Conservation (phyloP, 306 rosid species). For the Quercus agrifolia region DNA sequence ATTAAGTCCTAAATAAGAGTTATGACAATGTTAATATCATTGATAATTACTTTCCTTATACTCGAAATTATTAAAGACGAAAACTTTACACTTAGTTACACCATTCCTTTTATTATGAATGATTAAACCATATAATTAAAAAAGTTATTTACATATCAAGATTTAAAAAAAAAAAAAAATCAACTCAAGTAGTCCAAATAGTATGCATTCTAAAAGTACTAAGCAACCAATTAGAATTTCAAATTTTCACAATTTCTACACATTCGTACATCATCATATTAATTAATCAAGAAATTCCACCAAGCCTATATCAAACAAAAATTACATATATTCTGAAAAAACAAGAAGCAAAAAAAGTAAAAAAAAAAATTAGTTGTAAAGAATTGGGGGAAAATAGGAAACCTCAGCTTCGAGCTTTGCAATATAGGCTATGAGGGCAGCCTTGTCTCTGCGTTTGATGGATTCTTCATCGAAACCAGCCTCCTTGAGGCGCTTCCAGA, state of each 20-base stretch:
- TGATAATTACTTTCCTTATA: neutral
- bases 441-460: conserved; percentile 73
- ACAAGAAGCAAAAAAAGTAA: neutral
- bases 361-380: neutral
- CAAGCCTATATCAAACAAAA: neutral
- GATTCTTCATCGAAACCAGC: conserved; percentile 94
- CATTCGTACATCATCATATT: neutral
- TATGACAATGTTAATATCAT: neutral
- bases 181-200: neutral
- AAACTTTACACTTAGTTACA: neutral
- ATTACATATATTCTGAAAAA: neutral
- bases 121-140: neutral
- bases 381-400: neutral
- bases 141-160: neutral
- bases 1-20: neutral
- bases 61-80: neutral
- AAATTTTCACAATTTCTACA: neutral
- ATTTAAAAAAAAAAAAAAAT: neutral
- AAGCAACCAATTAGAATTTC: neutral
- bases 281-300: neutral
- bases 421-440: conserved; percentile 84
- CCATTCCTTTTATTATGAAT: neutral
- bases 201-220: neutral
- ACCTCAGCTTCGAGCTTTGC: conserved; percentile 96
- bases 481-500: conserved; percentile 78